Conservation (phyloP, 1,284 basidiomycete genomes). For the Cystobasidium slooffiae region DNA sequence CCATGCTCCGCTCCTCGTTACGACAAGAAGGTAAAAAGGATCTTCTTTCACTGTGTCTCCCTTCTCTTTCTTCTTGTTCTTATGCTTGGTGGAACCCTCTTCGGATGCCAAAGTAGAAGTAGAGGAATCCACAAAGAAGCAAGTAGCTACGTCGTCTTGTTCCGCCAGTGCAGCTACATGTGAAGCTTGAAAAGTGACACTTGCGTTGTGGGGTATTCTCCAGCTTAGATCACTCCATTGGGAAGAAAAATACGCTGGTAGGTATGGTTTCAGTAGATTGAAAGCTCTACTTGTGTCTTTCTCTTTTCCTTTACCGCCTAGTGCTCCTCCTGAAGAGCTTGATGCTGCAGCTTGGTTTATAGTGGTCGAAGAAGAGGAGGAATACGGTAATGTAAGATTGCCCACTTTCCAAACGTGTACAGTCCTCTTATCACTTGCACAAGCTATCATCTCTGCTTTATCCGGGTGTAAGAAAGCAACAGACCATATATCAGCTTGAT, state of each 20-base stretch:
- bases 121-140: constrained; percentile 16
- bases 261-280: constrained; percentile 56
- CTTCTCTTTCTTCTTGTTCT: background rate
- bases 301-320: background rate
- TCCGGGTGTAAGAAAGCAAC: constrained; percentile 67
- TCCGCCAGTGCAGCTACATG: constrained; percentile 54
- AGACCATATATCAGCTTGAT: constrained; percentile 89
- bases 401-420: constrained; percentile 82
- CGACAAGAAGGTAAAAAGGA: constrained; percentile 24
- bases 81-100: background rate
- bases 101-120: background rate
- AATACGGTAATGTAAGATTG: constrained; percentile 15
- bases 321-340: background rate
- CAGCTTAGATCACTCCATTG: constrained; percentile 94
- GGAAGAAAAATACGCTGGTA: constrained; percentile 90
- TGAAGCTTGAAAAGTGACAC: constrained; percentile 56
- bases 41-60: constrained; percentile 1
- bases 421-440: constrained; percentile 96
- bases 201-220: constrained; percentile 67
- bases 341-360: background rate
- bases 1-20: constrained; percentile 36
- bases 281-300: constrained; percentile 45
- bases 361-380: background rate
- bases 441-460: constrained; percentile 67
- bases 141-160: constrained; percentile 47